Evolutionary conservation across 164 flowering plant species (phyloP).

Genomic region (Liquidambar formosana): DNA sequence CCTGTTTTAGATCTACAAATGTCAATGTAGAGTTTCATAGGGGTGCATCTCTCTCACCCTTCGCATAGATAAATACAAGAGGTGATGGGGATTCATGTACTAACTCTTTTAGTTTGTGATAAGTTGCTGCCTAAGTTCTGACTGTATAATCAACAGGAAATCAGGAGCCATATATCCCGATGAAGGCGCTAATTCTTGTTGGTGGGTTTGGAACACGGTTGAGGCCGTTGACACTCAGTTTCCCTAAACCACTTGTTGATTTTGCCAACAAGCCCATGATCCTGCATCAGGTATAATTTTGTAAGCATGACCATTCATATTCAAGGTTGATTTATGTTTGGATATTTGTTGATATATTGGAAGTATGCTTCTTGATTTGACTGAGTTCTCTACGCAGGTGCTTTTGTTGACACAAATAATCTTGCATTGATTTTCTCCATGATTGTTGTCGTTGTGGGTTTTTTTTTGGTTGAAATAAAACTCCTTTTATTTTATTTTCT

Average conservation of each 20-base stretch:
- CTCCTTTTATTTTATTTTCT: no score
- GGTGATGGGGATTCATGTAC: neutral
- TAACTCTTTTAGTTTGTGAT: neutral
- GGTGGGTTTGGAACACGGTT: slow-evolving; percentile 97
- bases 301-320: neutral
- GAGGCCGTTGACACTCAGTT: slow-evolving; percentile 97
- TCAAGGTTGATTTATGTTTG: neutral
- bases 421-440: neutral
- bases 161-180: slow-evolving; percentile 31
- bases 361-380: neutral
- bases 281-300: slow-evolving; percentile 78
- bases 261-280: slow-evolving; percentile 99
- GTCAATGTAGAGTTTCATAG: neutral
- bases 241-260: slow-evolving; percentile 98
- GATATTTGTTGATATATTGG: neutral
- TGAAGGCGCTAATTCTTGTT: slow-evolving; percentile 99
- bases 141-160: slow-evolving; percentile 27
- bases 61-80: neutral
- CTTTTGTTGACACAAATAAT: no score
- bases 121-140: slow-evolving; percentile 17
- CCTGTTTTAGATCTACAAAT: neutral
- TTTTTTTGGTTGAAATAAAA: no score
- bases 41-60: neutral
- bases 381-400: no score
- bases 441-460: no score